Percentiles rank a stretch among this genome's conserved stretches.
Conservation (phyloP, 2,329 filamentous ascomycete species). For the Cryphonectria naterciae region DNA sequence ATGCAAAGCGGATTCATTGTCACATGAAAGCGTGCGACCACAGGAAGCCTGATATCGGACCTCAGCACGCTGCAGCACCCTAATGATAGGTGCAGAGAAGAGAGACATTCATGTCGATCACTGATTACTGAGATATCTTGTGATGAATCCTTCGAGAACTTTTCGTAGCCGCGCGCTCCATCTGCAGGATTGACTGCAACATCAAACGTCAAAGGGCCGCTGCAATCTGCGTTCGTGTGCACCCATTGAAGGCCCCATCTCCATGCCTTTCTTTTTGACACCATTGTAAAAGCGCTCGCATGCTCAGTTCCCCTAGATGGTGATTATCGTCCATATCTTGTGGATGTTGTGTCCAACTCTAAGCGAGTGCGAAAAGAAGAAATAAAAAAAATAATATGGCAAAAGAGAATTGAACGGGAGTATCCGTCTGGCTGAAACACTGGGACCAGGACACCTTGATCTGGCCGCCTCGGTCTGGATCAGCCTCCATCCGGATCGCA, state of each 20-base stretch:
- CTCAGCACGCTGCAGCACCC: neutral
- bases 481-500: neutral
- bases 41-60: neutral
- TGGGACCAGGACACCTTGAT: neutral
- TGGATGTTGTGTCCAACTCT: neutral
- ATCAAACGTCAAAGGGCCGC: neutral
- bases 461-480: neutral
- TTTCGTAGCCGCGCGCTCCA: neutral
- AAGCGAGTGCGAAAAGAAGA: neutral
- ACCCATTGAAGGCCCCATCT: no score
- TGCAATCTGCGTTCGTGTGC: neutral
- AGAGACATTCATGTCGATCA: neutral
- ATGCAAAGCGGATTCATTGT: neutral
- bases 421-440: neutral
- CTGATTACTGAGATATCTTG: neutral
- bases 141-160: neutral
- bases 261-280: neutral
- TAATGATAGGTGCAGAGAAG: neutral
- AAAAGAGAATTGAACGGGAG: neutral
- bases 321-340: neutral
- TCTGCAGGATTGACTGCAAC: neutral
- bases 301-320: neutral
- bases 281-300: neutral
- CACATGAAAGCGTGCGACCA: neutral
- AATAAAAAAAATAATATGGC: neutral